Percentiles rank a stretch among this genome's conserved stretches.
Evolutionary conservation across 2,329 filamentous ascomycete genomes (phyloP).

Genomic region (Exophiala calicioides): DNA sequence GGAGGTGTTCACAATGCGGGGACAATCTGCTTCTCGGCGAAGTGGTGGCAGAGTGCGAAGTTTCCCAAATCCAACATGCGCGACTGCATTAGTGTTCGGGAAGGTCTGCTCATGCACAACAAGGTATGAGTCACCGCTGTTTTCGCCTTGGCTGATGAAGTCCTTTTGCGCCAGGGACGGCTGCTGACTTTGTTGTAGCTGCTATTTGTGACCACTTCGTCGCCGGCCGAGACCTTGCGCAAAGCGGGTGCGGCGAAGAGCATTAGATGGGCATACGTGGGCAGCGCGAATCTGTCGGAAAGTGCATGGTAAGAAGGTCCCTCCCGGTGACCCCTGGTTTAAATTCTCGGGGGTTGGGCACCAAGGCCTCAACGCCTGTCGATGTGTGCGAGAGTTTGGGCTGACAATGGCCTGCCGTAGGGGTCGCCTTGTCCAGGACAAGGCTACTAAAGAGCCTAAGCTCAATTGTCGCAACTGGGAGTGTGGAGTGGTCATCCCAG

Average conservation of each 20-base stretch:
- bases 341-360: too few species aligned
- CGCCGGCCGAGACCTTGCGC: conserved; percentile 4
- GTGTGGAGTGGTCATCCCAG: conserved; percentile 78
- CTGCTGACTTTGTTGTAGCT: conserved; percentile 16
- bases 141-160: too few species aligned
- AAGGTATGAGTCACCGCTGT: conserved; percentile 61
- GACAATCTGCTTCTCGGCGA: conserved; percentile 75
- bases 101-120: conserved; percentile 80
- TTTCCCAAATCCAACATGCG: conserved; percentile 74
- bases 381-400: background rate
- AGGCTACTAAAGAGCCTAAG: conserved; percentile 66
- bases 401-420: conserved; percentile 43
- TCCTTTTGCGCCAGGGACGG: too few species aligned
- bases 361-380: too few species aligned
- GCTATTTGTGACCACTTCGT: conserved; percentile 20
- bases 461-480: conserved; percentile 93
- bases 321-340: too few species aligned
- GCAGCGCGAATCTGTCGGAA: conserved; percentile 89
- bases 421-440: conserved; percentile 76
- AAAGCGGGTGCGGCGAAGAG: conserved; percentile 5
- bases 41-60: conserved; percentile 65
- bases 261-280: conserved; percentile 77
- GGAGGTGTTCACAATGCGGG: conserved; percentile 68
- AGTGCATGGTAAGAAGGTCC: conserved; percentile 73
- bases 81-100: conserved; percentile 71